Conservation (phyloP, 176 grass and related monocot genomes). For the Neostapfia colusana region DNA sequence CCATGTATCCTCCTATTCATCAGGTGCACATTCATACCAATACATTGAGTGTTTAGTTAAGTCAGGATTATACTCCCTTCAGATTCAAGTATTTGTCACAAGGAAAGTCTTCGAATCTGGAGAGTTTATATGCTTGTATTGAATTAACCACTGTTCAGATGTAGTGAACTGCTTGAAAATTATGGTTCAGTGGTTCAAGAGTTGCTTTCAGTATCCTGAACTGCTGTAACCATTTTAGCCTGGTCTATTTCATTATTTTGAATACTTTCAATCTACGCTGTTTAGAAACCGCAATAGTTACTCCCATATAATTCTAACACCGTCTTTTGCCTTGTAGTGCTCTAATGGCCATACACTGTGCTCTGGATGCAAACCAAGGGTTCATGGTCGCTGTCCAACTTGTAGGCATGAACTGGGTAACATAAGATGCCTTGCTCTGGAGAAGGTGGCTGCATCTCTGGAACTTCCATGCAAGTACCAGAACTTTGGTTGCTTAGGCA, state of each 20-base stretch:
- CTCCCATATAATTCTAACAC: conserved; percentile 14
- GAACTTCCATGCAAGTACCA: conserved; percentile 62
- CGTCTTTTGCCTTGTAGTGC: conserved; percentile 49
- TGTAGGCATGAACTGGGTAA: conserved; percentile 67
- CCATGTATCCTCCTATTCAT: conserved; percentile 86
- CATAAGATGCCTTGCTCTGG: conserved; percentile 60
- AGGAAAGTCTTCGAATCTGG: background rate
- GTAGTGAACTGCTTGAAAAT: background rate
- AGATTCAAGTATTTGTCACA: background rate
- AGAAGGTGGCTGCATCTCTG: conserved; percentile 67
- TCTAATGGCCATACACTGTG: conserved; percentile 61
- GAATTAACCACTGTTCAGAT: background rate
- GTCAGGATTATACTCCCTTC: background rate
- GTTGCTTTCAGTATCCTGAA: conserved; percentile 21
- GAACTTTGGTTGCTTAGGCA: conserved; percentile 50
- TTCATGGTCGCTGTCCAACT: conserved; percentile 58
- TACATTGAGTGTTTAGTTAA: background rate
- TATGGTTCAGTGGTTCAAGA: conserved; percentile 20
- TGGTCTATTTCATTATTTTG: background rate
- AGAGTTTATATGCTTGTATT: background rate
- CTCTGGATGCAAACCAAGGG: conserved; percentile 61
- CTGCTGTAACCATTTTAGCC: background rate
- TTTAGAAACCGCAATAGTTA: background rate
- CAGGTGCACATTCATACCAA: conserved; percentile 46
- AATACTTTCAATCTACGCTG: background rate